Evolutionary conservation across 2,329 filamentous ascomycete species (phyloP).

Genomic region (Colletotrichum eremochloae): DNA sequence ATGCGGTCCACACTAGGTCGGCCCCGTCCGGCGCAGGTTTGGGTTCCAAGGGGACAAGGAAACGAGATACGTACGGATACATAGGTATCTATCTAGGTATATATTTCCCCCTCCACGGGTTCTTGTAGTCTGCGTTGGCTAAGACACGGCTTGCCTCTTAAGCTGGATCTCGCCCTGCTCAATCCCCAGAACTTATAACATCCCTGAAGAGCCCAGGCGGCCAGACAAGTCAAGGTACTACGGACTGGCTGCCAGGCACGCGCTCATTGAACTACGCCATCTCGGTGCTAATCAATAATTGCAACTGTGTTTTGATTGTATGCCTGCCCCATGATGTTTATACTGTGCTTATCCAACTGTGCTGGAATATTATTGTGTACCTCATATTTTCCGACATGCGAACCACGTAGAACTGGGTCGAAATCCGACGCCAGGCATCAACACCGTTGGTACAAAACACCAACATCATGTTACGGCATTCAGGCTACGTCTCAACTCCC

Average conservation of each 20-base stretch:
- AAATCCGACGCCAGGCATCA: neutral
- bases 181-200: neutral
- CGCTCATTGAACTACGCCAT: neutral
- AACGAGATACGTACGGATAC: neutral
- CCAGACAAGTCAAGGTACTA: neutral
- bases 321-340: neutral
- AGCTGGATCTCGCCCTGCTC: neutral
- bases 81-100: neutral
- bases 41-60: neutral
- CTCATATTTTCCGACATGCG: too few relatives aligned
- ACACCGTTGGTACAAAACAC: neutral
- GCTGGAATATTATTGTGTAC: neutral
- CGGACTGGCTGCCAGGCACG: neutral
- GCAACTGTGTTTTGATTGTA: neutral
- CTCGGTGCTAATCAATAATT: neutral
- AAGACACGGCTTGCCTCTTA: neutral
- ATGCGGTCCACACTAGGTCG: neutral
- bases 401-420: neutral
- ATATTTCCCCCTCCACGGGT: neutral
- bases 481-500: neutral
- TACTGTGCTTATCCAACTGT: too few relatives aligned
- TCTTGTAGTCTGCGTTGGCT: neutral
- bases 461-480: neutral
- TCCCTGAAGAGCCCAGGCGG: neutral
- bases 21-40: neutral